A percentile compares a stretch with the other conserved stretches of the same genome.
Evolutionary conservation across 257 asterid genomes (phyloP).

Genomic region (Solanum ossicruentum): DNA sequence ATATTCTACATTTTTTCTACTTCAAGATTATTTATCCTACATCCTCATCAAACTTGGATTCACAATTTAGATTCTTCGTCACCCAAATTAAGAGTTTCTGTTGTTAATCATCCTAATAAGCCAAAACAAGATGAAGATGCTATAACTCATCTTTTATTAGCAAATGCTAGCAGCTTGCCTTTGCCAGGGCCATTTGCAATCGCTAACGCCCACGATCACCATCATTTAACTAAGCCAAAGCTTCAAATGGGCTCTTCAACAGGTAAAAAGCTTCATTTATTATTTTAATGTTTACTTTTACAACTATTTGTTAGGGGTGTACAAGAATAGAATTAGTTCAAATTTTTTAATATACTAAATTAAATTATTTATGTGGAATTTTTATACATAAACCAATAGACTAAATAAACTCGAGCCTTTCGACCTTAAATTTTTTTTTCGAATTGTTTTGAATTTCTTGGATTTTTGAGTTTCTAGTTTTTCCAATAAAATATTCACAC

Average conservation of each 20-base stretch:
- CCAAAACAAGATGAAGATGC: neutral
- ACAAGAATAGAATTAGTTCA: too few relatives aligned
- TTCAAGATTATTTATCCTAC: conserved; percentile 13
- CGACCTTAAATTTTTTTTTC: too few relatives aligned
- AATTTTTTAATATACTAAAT: too few relatives aligned
- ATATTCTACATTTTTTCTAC: conserved; percentile 14
- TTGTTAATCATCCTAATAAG: neutral
- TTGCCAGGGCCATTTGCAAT: neutral
- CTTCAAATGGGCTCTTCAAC: neutral
- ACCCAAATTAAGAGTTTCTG: neutral
- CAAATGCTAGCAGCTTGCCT: neutral
- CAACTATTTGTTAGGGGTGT: too few relatives aligned
- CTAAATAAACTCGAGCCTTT: too few relatives aligned
- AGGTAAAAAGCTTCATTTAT: neutral
- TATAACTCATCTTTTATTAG: neutral
- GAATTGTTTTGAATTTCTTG: too few relatives aligned
- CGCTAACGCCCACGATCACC: neutral
- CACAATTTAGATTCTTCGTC: neutral
- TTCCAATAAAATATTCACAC: too few relatives aligned
- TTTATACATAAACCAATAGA: too few relatives aligned
- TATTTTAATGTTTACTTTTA: too few relatives aligned
- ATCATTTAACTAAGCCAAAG: neutral
- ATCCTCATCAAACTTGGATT: conserved; percentile 6
- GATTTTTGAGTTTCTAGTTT: too few relatives aligned
- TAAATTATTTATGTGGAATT: too few relatives aligned